Evolutionary conservation across 176 grass and related monocot species (phyloP).

Genomic region (Dactylis glomerata): DNA sequence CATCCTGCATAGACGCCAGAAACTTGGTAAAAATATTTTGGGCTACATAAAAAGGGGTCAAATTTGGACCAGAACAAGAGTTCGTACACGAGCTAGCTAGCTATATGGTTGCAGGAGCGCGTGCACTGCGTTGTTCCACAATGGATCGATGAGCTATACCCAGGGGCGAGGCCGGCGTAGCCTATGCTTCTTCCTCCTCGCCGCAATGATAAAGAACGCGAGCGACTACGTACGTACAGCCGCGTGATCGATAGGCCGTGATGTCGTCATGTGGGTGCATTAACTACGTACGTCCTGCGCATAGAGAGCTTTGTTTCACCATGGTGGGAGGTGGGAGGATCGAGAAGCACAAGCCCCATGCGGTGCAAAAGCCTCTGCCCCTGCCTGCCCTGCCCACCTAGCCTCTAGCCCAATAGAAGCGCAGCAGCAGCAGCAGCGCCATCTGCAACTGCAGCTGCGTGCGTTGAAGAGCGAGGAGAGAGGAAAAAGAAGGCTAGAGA

Average conservation of each 20-base stretch:
- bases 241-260: not conserved
- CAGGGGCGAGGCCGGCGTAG: too few species aligned
- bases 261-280: not conserved
- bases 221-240: not conserved
- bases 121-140: too few species aligned
- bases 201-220: not conserved
- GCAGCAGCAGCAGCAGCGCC: not conserved
- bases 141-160: too few species aligned
- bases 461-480: not conserved
- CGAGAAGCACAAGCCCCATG: not conserved
- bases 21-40: too few species aligned
- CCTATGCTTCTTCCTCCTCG: not conserved
- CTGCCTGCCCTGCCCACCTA: not conserved
- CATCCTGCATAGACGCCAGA: too few species aligned
- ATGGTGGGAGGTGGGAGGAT: not conserved
- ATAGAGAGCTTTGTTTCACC: not conserved
- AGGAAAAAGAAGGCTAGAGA: not conserved
- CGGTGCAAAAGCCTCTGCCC: not conserved
- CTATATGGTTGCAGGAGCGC: too few species aligned
- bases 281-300: not conserved
- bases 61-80: too few species aligned
- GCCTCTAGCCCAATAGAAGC: not conserved
- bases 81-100: too few species aligned
- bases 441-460: not conserved
- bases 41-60: too few species aligned